Conservation (phyloP, 768 basidiomycete species). For the Dioszegia aurantiaca region DNA sequence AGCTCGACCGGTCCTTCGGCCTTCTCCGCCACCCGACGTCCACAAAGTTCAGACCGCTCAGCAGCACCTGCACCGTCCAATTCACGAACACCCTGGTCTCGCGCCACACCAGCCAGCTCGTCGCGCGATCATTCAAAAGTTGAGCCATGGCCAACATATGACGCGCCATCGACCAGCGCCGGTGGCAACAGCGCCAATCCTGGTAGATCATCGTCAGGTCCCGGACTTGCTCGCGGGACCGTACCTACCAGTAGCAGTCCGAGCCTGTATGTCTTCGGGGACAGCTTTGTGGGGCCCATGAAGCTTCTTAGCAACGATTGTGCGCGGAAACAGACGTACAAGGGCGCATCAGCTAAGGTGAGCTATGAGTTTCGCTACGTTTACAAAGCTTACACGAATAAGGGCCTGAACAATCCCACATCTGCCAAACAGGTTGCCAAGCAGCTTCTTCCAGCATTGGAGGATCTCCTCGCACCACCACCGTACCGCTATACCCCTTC, state of each 20-base stretch:
- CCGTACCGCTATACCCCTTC: slow-evolving; percentile 40
- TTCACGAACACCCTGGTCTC: slow-evolving; percentile 33
- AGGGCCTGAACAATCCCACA: slow-evolving; percentile 45
- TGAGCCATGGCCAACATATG: slow-evolving; percentile 11
- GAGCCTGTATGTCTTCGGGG: slow-evolving; percentile 37
- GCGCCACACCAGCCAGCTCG: slow-evolving; percentile 10
- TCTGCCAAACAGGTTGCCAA: slow-evolving; percentile 42
- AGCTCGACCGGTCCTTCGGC: slow-evolving; percentile 7
- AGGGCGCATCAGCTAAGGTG: slow-evolving; percentile 47
- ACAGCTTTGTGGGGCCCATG: slow-evolving; percentile 45
- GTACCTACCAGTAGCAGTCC: slow-evolving; percentile 3
- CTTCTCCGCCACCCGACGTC: slow-evolving; percentile 4
- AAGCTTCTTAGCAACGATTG: slow-evolving; percentile 37
- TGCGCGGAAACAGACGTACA: slow-evolving; percentile 32
- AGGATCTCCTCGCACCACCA: slow-evolving; percentile 36
- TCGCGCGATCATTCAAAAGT: background rate
- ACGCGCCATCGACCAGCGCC: background rate
- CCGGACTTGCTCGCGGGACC: background rate
- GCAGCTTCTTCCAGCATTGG: slow-evolving; percentile 31
- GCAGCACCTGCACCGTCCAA: background rate
- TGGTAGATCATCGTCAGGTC: slow-evolving; percentile 9
- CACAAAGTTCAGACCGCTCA: slow-evolving; percentile 14
- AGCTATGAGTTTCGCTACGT: background rate
- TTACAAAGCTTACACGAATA: slow-evolving; percentile 2
- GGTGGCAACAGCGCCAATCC: slow-evolving; percentile 5